Evolutionary conservation across 148 eudicot species (phyloP).

Genomic region (Oxyria digyna): DNA sequence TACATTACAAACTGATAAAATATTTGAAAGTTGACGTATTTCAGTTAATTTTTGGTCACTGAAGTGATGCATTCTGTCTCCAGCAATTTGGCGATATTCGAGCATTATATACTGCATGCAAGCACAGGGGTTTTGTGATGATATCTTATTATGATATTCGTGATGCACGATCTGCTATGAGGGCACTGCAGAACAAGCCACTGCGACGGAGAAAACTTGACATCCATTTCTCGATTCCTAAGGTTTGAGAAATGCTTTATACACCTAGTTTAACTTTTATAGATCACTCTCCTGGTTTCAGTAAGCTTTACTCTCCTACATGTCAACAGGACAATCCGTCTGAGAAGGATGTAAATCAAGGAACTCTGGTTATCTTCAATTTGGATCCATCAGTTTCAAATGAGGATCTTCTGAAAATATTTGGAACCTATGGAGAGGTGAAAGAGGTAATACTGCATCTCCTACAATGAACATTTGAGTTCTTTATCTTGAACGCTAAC

Average conservation of each 20-base stretch:
- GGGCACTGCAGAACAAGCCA: conserved; percentile 74
- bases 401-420: conserved; percentile 72
- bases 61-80: conserved; percentile 4
- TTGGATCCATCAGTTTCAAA: conserved; percentile 87
- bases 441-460: conserved; percentile 56
- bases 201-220: conserved; percentile 80
- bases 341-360: conserved; percentile 92
- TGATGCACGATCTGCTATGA: conserved; percentile 87
- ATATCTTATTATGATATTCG: conserved; percentile 93
- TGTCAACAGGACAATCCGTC: conserved; percentile 68
- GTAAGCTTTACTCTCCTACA: conserved; percentile 4
- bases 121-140: conserved; percentile 97
- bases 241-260: conserved; percentile 29
- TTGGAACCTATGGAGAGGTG: conserved; percentile 88
- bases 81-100: conserved; percentile 96
- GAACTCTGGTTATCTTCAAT: conserved; percentile 84
- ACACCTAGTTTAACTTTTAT: neutral
- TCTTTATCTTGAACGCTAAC: neutral
- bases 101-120: conserved; percentile 83
- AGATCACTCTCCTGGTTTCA: neutral
- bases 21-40: neutral
- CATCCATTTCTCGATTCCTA: conserved; percentile 93
- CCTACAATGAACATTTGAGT: neutral
- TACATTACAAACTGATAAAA: neutral
- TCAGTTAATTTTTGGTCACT: neutral